phyloP scores from a whole-genome alignment of 345 rosid genomes.

The Tarenaya hassleriana region DNA sequence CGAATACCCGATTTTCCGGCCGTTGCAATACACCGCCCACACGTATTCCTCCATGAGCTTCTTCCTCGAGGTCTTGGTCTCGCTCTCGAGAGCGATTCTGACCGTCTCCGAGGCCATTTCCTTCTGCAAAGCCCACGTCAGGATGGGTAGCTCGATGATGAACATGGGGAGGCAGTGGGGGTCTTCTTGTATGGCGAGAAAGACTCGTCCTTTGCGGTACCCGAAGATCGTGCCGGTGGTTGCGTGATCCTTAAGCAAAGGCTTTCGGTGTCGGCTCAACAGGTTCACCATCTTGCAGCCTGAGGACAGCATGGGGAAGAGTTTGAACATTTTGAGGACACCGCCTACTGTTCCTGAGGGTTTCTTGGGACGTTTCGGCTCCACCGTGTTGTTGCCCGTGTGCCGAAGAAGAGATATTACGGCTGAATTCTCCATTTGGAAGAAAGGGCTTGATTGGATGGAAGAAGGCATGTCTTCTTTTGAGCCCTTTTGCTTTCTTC shows the following conservation, averaged over 20 bases:
- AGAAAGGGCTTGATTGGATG: constrained; percentile 69
- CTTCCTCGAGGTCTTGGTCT: constrained; percentile 71
- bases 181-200: constrained; percentile 87
- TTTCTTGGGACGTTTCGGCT: constrained; percentile 48
- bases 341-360: constrained; percentile 33
- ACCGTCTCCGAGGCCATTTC: constrained; percentile 91
- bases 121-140: constrained; percentile 58
- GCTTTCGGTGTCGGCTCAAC: constrained; percentile 54
- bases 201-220: constrained; percentile 71
- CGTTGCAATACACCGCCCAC: constrained; percentile 91
- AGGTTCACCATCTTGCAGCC: constrained; percentile 96
- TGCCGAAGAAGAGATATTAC: constrained; percentile 61
- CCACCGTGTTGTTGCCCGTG: constrained; percentile 20
- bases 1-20: constrained; percentile 76
- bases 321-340: constrained; percentile 73
- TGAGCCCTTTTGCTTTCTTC: background rate
- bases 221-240: constrained; percentile 86
- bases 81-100: constrained; percentile 83
- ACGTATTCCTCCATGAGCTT: constrained; percentile 80
- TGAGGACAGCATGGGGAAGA: constrained; percentile 85
- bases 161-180: constrained; percentile 76
- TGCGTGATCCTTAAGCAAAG: constrained; percentile 69
- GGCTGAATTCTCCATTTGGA: constrained; percentile 73
- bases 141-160: constrained; percentile 84
- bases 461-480: constrained; percentile 43